Conservation (phyloP, 2,329 filamentous ascomycete genomes). For the Dryadomyces sulphureus region DNA sequence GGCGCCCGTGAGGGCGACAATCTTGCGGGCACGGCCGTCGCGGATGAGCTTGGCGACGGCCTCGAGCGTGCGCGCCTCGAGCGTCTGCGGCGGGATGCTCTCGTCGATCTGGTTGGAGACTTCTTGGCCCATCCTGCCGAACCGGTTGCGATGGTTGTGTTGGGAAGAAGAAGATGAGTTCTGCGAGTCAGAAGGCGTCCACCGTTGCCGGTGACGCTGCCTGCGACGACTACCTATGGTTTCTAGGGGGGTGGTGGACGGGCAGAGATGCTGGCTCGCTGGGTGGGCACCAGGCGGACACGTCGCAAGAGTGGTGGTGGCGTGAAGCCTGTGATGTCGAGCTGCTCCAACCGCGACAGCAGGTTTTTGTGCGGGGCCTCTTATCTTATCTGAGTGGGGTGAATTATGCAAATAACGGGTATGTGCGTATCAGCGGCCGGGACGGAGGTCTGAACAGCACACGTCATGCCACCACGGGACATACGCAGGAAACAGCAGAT, state of each 20-base stretch:
- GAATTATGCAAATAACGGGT: too few species aligned
- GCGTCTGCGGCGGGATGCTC: constrained; percentile 45
- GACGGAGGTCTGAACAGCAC: too few species aligned
- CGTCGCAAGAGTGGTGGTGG: background rate
- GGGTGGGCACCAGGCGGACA: too few species aligned
- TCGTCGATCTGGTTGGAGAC: constrained; percentile 53
- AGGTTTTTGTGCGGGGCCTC: background rate
- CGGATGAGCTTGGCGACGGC: constrained; percentile 72
- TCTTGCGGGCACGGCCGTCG: constrained; percentile 47
- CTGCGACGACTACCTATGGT: constrained; percentile 10
- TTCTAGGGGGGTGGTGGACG: background rate
- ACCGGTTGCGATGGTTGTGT: background rate
- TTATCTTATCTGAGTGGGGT: background rate
- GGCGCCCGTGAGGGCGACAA: constrained; percentile 84
- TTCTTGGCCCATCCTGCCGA: constrained; percentile 70
- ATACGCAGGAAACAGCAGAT: background rate
- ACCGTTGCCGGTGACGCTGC: constrained; percentile 6
- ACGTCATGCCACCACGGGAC: background rate
- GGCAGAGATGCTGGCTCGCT: background rate
- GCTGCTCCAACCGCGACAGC: too few species aligned
- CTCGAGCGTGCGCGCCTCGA: constrained; percentile 54
- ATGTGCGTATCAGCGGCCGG: background rate
- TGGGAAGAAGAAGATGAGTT: background rate
- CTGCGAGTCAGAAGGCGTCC: background rate
- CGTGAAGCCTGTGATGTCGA: too few species aligned